Evolutionary conservation across 495 filamentous ascomycete genomes (phyloP), one percentile per base, ranked within the genome.

Genomic region (Penicillium salamii): DNA sequence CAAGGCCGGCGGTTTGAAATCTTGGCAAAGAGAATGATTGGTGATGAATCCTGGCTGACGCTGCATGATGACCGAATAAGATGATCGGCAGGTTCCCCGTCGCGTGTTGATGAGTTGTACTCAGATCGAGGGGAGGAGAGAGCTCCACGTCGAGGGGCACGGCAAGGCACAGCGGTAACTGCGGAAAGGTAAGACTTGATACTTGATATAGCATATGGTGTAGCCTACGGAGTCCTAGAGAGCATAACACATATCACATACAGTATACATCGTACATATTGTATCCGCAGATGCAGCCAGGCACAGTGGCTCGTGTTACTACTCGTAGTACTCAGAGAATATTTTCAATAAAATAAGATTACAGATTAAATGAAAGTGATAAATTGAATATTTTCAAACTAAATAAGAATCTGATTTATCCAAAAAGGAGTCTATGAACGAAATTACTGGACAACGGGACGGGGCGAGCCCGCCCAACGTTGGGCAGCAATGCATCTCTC

Each of bases 401-500:
- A 6, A 53, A 54, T 28, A 23, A 11, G 37, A 37, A 47, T 21
- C 14, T 47, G 20, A 39, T 37, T 20, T 5, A 21, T 39, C 3
- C 18, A 21, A 20, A 14, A 23, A 38, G 31, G 14, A 21, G 15
- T 19, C 26, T 36, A 5, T 20, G 21, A 23, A 35, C 29, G 23
- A 46, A 32, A 39, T 40, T 48, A 39, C 49, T 43, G 36, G 40
- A 19, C 15, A 24, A 34, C 61, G 61, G 61, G 33, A 52, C 61
- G 61, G 52, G 36, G 61, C 61, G 59, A 55, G 55, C 45, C 53
- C 35, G 55, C 49, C 59, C 54, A 62, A 64, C 50, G 66, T 76
- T 74, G 69, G 72, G 72, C 64, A 76, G 68, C 70, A 71, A 69
- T 69, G 68, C 70, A 66, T 24, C 18, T 31, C 37, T 48, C 41